These are phyloP conservation scores for Anthracocystis setariae DNA, from an alignment of 1,284 basidiomycete genomes.

Conservation along the genomic window DNA sequence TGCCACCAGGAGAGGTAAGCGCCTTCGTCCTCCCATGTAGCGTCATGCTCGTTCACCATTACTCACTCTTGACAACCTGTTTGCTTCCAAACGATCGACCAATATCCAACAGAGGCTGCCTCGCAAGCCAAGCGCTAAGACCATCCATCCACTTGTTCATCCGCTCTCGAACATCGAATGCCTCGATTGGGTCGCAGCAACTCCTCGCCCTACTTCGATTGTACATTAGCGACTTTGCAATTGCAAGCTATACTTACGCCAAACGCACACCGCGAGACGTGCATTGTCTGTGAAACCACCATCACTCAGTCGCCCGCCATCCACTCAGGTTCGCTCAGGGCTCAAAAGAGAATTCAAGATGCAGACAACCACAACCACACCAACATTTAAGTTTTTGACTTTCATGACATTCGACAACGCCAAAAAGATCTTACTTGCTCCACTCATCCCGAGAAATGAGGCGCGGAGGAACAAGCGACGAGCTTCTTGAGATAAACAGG, in stretches of 20 bases:
- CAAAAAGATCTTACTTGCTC: conserved; percentile 7
- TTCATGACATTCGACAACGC: conserved; percentile 50
- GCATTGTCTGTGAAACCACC: background rate
- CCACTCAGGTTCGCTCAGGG: too few species aligned
- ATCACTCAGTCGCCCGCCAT: too few species aligned
- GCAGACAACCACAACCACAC: conserved; percentile 10
- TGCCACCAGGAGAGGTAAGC: conserved; percentile 84
- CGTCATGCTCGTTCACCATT: background rate
- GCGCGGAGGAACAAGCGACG: conserved; percentile 23
- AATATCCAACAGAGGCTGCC: conserved; percentile 33
- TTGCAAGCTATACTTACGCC: background rate
- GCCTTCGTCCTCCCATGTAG: background rate
- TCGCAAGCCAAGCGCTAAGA: conserved; percentile 44
- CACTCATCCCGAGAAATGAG: background rate
- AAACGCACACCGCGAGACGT: background rate
- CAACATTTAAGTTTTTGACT: conserved; percentile 30
- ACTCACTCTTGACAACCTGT: background rate
- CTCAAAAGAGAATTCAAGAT: background rate
- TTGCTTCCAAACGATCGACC: background rate
- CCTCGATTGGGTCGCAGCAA: background rate
- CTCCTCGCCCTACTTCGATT: background rate
- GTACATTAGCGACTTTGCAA: conserved; percentile 18
- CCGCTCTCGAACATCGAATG: background rate
- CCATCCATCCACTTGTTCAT: background rate
- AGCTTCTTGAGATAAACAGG: conserved; percentile 27